Percentiles rank a stretch among this genome's conserved stretches.
Conservation (phyloP, 257 asterid species). For the Solanum piurae region DNA sequence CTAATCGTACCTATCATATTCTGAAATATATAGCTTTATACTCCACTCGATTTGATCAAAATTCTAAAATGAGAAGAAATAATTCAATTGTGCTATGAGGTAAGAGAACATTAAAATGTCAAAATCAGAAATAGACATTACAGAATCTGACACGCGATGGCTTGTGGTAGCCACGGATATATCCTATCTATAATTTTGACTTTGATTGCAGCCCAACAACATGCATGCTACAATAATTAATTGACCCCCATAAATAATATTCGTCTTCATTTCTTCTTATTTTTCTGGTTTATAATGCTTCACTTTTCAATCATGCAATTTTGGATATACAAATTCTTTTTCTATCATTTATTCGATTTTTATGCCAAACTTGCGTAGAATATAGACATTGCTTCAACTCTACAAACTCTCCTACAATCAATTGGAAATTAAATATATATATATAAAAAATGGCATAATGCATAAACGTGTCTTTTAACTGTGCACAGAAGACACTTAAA, state of each 20-base stretch:
- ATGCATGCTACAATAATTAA: conserved; percentile 9
- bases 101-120: conserved; percentile 7
- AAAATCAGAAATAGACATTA: conserved; percentile 6
- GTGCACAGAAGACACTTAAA: not conserved
- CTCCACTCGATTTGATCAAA: not conserved
- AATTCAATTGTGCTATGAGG: not conserved
- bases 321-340: not conserved
- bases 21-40: not conserved
- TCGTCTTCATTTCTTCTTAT: not conserved
- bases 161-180: conserved; percentile 17
- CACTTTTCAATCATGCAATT: not conserved
- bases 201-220: conserved; percentile 27
- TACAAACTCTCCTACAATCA: not conserved
- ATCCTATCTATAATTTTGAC: conserved; percentile 9
- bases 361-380: not conserved
- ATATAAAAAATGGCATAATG: not conserved
- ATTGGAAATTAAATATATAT: not conserved
- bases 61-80: not conserved
- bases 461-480: no score
- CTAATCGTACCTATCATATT: not conserved
- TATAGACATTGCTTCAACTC: not conserved
- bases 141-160: conserved; percentile 11
- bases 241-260: not conserved
- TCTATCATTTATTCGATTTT: not conserved
- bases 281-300: not conserved